Base-by-base conservation (phyloP, 2,329 filamentous ascomycete species). In the Pseudopyrenochaeta lycopersici region DNA sequence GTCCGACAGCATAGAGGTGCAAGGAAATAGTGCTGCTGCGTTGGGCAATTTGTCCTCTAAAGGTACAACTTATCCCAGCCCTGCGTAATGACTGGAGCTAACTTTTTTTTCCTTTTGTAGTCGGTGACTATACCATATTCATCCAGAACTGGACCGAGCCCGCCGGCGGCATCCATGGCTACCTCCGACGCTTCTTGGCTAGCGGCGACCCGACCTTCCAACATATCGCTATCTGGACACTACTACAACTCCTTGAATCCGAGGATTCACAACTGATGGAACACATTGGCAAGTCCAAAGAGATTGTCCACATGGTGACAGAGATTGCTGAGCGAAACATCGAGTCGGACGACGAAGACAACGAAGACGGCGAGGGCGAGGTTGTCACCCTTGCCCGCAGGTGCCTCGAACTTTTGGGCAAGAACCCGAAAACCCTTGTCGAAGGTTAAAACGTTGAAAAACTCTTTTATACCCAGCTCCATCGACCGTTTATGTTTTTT, bases 171-270 rank as follows among this genome's bases (percentile, higher is more conserved):
- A 97, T 99, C 56, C 93, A 97, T 72, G 95, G 95, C 48, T 99
- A 99, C 72, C 84, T 99, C 31, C 90, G 88, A 67, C 88, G 94
- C 49, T 99, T 99, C 82, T 84, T 99, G 15, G 91, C 90, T 39
- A 97, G 92, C 60, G 94, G 93, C 35, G 95, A 99, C 72, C 88
- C 95, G 1, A 99, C 95, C 0, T 99, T 99, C 82, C 95, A 99
- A 77, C 95, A 99, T 74, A 99, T 99, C 71, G 95, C 95, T 45
- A 97, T 98, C 60, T 99, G 95, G 95, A 99, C 95, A 1, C 80
- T 99, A 42, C 85, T 99, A 3, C 95, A 99, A 73, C 85, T 99
- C 4, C 88, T 99, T 45, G 95, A 99, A 77, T 97, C 94, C 0
- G 93, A 96, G 74, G 94, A 99, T 73, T 88, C 90, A 77, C 89